Conservation (phyloP, 108 stramenopile genomes). For the Nitzschia inconspicua region DNA sequence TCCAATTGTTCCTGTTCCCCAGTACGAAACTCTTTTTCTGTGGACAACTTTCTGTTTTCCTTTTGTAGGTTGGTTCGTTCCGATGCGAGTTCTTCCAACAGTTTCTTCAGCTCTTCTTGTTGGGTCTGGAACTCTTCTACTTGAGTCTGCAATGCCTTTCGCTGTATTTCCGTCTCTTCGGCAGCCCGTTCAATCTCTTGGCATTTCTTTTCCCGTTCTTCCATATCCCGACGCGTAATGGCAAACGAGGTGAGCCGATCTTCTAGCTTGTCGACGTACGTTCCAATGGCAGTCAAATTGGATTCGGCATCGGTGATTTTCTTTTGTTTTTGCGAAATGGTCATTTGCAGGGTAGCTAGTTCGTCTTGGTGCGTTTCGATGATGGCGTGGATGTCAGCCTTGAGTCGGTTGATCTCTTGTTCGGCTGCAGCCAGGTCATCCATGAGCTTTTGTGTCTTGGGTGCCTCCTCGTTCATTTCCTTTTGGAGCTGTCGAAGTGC, state of each 20-base stretch:
- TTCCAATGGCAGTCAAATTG: slow-evolving; percentile 59
- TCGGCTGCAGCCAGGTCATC: slow-evolving; percentile 47
- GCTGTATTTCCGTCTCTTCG: slow-evolving; percentile 25
- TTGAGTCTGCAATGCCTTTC: slow-evolving; percentile 28
- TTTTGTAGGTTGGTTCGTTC: slow-evolving; percentile 52
- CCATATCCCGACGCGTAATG: slow-evolving; percentile 69
- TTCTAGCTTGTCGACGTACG: slow-evolving; percentile 75
- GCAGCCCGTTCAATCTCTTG: slow-evolving; percentile 46
- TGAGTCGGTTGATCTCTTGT: slow-evolving; percentile 31
- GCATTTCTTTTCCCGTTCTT: slow-evolving; percentile 60
- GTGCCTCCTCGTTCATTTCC: slow-evolving; percentile 82
- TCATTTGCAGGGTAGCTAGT: slow-evolving; percentile 16
- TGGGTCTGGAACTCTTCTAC: slow-evolving; percentile 38
- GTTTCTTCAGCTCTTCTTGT: slow-evolving; percentile 52
- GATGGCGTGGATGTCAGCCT: slow-evolving; percentile 42
- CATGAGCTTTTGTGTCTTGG: slow-evolving; percentile 58
- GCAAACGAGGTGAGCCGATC: slow-evolving; percentile 74
- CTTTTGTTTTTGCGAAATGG: slow-evolving; percentile 26
- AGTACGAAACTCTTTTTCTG: slow-evolving; percentile 33
- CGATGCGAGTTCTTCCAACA: slow-evolving; percentile 59
- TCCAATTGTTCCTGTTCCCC: slow-evolving; percentile 39
- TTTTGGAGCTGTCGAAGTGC: slow-evolving; percentile 78
- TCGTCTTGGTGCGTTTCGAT: slow-evolving; percentile 45
- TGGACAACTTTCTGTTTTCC: slow-evolving; percentile 44
- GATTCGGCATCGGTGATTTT: slow-evolving; percentile 55